These are phyloP conservation scores for Turnera subulata DNA, from an alignment of 345 rosid species.

Conservation along the genomic window DNA sequence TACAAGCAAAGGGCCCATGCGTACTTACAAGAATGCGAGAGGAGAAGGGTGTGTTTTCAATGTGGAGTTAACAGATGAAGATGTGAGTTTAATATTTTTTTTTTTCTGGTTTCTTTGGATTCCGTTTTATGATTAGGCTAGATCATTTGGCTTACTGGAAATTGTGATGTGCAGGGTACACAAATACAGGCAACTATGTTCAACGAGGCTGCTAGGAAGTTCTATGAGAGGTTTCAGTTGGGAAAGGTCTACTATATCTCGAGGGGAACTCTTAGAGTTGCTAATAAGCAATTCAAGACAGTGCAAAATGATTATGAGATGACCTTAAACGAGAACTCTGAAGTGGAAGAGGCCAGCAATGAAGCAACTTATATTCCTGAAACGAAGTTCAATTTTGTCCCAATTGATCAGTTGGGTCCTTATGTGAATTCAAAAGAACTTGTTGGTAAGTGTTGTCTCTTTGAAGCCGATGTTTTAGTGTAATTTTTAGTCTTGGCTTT, in stretches of 20 bases:
- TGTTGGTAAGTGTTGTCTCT: slow-evolving; percentile 48
- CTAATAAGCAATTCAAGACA: slow-evolving; percentile 84
- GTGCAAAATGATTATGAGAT: slow-evolving; percentile 93
- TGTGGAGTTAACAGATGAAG: slow-evolving; percentile 91
- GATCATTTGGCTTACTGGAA: neutral
- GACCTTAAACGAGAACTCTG: slow-evolving; percentile 82
- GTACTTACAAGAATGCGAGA: slow-evolving; percentile 74
- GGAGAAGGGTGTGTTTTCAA: slow-evolving; percentile 97
- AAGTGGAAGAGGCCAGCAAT: slow-evolving; percentile 71
- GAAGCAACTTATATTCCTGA: slow-evolving; percentile 73
- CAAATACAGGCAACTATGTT: slow-evolving; percentile 98
- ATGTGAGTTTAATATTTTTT: slow-evolving; percentile 42
- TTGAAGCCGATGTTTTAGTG: neutral
- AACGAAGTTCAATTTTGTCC: slow-evolving; percentile 72
- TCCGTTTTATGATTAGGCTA: too few relatives aligned
- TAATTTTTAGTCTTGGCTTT: neutral
- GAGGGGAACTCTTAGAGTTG: slow-evolving; percentile 70
- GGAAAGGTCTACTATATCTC: slow-evolving; percentile 91
- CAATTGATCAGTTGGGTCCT: slow-evolving; percentile 73
- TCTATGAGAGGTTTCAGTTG: slow-evolving; percentile 61
- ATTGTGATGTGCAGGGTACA: slow-evolving; percentile 51
- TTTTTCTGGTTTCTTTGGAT: neutral
- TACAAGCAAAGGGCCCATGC: slow-evolving; percentile 82
- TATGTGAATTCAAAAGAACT: slow-evolving; percentile 66
- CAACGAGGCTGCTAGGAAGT: slow-evolving; percentile 84